Percentiles rank a stretch among this genome's conserved stretches.
Evolutionary conservation across 257 asterid species (phyloP).

Genomic region (Solanum corneliomulleri): DNA sequence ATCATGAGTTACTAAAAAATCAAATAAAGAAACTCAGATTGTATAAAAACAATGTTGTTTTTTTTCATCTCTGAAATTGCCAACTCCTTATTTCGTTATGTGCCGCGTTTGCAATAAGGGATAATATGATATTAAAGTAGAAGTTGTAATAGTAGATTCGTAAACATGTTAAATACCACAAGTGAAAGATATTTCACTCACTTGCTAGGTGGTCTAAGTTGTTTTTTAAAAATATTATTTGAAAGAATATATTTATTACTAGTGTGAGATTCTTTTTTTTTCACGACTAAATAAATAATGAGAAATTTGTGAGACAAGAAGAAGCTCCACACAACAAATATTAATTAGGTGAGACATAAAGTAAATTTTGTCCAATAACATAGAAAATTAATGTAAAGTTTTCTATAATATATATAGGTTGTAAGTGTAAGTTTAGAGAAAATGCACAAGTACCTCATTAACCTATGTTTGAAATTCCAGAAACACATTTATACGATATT

Average conservation of each 20-base stretch:
- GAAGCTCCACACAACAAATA: neutral
- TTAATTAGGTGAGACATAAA: neutral
- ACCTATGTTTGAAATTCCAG: fast-evolving
- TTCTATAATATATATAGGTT: neutral
- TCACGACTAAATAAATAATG: neutral
- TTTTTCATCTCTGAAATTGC: neutral
- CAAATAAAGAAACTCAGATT: neutral
- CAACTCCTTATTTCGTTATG: neutral
- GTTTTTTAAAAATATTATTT: too few relatives aligned
- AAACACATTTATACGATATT: too few relatives aligned
- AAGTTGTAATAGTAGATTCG: neutral
- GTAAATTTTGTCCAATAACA: neutral
- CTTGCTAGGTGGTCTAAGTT: neutral
- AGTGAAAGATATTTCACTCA: neutral
- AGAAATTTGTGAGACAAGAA: neutral
- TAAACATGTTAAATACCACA: neutral
- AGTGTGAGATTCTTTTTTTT: neutral
- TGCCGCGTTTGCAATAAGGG: neutral
- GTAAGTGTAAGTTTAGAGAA: neutral
- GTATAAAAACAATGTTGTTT: neutral
- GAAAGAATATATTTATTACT: neutral
- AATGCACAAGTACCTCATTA: too few relatives aligned
- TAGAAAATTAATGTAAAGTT: too few relatives aligned
- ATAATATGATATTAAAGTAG: neutral
- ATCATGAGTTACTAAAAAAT: neutral